Evolutionary conservation across 306 rosid genomes (phyloP), one percentile per base, ranked within the genome.

Genomic region (Rosa rugosa): DNA sequence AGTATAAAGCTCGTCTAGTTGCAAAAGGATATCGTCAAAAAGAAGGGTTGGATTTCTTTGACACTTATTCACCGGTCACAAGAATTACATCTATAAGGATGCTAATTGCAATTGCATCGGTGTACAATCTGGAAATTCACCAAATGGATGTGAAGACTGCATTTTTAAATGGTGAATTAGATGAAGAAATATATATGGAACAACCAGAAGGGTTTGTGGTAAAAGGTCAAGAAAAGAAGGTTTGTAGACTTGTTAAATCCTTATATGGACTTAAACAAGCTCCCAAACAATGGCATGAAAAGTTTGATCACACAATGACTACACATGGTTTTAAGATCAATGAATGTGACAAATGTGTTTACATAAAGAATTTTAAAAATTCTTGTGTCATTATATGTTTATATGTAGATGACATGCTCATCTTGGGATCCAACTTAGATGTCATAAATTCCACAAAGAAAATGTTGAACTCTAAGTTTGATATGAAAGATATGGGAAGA

Each of bases 341-440:
- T 2, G 25, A 44, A 11, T 31, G 62, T n/a, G 38, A 59, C 6
- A 34, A 57, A 20, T 75, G 23, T 57, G 56, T 57, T 0, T 75
- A 60, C 11, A 8, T 25, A 1, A 75, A 59, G 18, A n/a, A 3
- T 6, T 17, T 6, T 31, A 3, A 20, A 1, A 41, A 38, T 38
- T 53, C 27, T 20, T 73, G 59, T 73, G 41, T 45, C 18, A 41
- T 75, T 75, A 5, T 60, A 22, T 75, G 25, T 2, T 44, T 75
- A 10, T 75, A 75, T 8, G 70, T 60, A 1, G 59, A 60, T 9
- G 45, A 23, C 8, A 75, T 75, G 20, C 65, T 75, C 17, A 59
- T 75, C 9, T 14, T 27, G 18, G 14, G 27, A 73, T 5, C 44
- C 0, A 67, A 40, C 11, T 1, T 67, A 5, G 72, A 40, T 67